These are phyloP conservation scores for Xerocomus nothofagi DNA, from an alignment of 1,284 basidiomycete genomes.

Conservation along the genomic window DNA sequence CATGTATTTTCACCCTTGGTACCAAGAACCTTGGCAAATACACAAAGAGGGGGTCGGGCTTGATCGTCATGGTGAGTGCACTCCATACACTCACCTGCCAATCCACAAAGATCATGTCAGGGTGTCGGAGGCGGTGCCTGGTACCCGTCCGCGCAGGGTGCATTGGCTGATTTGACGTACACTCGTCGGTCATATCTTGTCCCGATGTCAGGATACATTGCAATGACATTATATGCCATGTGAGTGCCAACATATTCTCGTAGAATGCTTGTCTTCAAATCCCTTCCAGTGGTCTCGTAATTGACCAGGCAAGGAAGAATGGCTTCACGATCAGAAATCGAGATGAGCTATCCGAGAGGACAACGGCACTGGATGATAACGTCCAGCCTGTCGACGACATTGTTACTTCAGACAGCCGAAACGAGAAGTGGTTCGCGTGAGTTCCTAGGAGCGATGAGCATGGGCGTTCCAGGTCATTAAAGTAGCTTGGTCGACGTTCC, in stretches of 20 bases:
- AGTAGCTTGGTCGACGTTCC: conserved; percentile 1
- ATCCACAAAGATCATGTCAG: conserved; percentile 25
- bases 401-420: conserved; percentile 5
- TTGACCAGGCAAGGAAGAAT: conserved; percentile 47
- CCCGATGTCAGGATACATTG: conserved; percentile 58
- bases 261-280: not conserved
- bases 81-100: conserved; percentile 1
- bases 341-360: conserved; percentile 39
- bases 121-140: conserved; percentile 76
- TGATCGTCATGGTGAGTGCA: conserved; percentile 58
- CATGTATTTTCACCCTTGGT: conserved; percentile 70
- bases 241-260: conserved; percentile 35
- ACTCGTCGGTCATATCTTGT: conserved; percentile 60
- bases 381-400: not conserved
- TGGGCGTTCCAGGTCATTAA: not conserved
- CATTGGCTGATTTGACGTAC: conserved; percentile 57
- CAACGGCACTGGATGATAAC: conserved; percentile 5
- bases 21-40: conserved; percentile 70
- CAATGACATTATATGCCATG: conserved; percentile 58
- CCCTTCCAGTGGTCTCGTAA: conserved; percentile 47
- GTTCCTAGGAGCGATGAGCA: conserved; percentile 6
- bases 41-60: conserved; percentile 68
- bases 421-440: conserved; percentile 9
- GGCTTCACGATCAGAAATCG: conserved; percentile 53
- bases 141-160: conserved; percentile 72